These are phyloP conservation scores for Parafenestella ontariensis DNA, from an alignment of 2,329 filamentous ascomycete species.

Conservation along the genomic window DNA sequence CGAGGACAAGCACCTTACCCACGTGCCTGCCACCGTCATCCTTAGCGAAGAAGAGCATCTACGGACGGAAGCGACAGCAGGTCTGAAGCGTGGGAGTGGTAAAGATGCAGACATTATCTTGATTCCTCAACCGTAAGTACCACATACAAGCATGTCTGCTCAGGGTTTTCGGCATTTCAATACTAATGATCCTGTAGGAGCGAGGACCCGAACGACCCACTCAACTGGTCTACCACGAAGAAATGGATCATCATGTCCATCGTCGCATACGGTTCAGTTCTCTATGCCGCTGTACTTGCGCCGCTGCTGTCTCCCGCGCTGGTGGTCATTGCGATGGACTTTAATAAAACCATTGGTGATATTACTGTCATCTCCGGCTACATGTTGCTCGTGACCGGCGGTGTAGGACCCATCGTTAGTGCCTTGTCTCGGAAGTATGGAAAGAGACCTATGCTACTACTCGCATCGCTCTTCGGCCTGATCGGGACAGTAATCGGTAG, in stretches of 20 bases:
- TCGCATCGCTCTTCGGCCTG: constrained; percentile 39
- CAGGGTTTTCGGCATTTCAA: neutral
- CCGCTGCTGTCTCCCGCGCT: constrained; percentile 47
- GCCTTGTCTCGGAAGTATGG: constrained; percentile 43
- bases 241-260: constrained; percentile 44
- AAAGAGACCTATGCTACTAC: constrained; percentile 41
- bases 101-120: constrained; percentile 43
- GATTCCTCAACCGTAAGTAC: constrained; percentile 43
- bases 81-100: constrained; percentile 42
- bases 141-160: neutral
- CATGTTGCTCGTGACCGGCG: constrained; percentile 44
- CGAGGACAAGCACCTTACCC: constrained; percentile 42
- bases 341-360: constrained; percentile 33
- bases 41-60: constrained; percentile 33
- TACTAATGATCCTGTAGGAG: neutral
- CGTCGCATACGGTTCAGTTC: constrained; percentile 40
- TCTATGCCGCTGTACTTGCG: constrained; percentile 43
- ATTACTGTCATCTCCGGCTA: constrained; percentile 50
- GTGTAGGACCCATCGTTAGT: constrained; percentile 43
- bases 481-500: constrained; percentile 39
- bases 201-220: constrained; percentile 45
- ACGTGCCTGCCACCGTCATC: constrained; percentile 46
- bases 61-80: constrained; percentile 21
- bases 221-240: constrained; percentile 44
- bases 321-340: constrained; percentile 42